These are phyloP conservation scores for Thelonectria blattea DNA, from an alignment of 2,329 filamentous ascomycete genomes.

Conservation along the genomic window DNA sequence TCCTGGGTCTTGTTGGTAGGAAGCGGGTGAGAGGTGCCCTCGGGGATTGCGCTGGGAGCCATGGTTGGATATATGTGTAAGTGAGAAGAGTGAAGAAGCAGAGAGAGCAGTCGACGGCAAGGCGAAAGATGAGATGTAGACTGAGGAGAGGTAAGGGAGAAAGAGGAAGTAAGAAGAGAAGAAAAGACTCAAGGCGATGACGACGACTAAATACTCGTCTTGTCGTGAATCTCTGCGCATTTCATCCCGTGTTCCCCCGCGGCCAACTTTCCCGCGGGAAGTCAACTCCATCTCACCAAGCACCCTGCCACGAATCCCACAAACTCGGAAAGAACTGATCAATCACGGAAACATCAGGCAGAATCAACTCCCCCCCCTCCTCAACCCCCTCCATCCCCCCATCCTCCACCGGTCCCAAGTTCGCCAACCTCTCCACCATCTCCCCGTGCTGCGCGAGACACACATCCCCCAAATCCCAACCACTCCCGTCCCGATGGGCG, in stretches of 20 bases:
- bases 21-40: conserved; percentile 7
- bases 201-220: not conserved
- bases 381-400: conserved; percentile 21
- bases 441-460: conserved; percentile 56
- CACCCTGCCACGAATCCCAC: conserved; percentile 46
- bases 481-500: conserved; percentile 45
- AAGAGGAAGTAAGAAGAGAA: not conserved
- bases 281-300: conserved; percentile 33
- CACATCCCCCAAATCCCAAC: conserved; percentile 58
- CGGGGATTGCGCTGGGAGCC: conserved; percentile 32
- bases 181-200: not conserved
- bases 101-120: not conserved
- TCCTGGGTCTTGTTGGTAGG: conserved; percentile 15
- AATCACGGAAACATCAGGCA: conserved; percentile 43
- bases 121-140: too few species aligned
- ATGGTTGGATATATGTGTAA: conserved; percentile 14
- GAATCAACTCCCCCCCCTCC: conserved; percentile 38
- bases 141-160: too few species aligned
- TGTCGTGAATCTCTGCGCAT: not conserved
- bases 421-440: conserved; percentile 52
- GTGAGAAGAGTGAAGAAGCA: too few species aligned
- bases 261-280: conserved; percentile 18
- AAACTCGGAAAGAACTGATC: conserved; percentile 45
- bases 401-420: conserved; percentile 36
- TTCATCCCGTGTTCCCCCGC: conserved; percentile 1